These are phyloP conservation scores for Lactarius tabidus DNA, from an alignment of 768 basidiomycete species.

Conservation along the genomic window DNA sequence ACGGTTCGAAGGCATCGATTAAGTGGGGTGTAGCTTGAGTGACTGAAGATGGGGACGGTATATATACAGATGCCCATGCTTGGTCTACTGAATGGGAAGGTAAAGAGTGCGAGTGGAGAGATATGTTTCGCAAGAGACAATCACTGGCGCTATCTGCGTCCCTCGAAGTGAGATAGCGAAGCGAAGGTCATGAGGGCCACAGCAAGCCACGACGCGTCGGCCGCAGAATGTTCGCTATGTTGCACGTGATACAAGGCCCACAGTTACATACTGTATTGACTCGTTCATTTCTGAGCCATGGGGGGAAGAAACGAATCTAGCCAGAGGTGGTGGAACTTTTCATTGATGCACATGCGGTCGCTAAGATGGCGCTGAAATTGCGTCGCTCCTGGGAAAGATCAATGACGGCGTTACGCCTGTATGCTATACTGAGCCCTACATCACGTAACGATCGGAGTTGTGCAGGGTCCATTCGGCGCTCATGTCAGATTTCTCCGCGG, in stretches of 20 bases:
- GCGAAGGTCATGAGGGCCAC: neutral
- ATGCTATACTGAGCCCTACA: too few relatives aligned
- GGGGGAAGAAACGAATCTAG: neutral
- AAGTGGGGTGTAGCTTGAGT: neutral
- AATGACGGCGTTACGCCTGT: neutral
- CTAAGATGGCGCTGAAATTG: neutral
- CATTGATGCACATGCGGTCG: neutral
- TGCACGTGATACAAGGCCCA: neutral
- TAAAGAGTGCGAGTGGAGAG: neutral
- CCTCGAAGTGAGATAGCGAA: neutral
- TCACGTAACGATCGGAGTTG: neutral
- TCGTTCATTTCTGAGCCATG: neutral
- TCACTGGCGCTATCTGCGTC: neutral
- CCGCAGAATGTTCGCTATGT: neutral
- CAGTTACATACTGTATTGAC: too few relatives aligned
- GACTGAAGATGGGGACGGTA: neutral
- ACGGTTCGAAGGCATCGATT: too few relatives aligned
- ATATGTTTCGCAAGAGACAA: neutral
- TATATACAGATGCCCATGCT: neutral
- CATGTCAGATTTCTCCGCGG: neutral
- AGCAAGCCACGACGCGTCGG: neutral
- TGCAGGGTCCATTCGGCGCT: neutral
- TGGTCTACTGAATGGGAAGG: neutral
- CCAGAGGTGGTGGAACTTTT: neutral
- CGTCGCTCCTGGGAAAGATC: neutral